Base-by-base conservation (phyloP, 2,329 filamentous ascomycete genomes). In the Pseudogymnoascus sp. region DNA sequence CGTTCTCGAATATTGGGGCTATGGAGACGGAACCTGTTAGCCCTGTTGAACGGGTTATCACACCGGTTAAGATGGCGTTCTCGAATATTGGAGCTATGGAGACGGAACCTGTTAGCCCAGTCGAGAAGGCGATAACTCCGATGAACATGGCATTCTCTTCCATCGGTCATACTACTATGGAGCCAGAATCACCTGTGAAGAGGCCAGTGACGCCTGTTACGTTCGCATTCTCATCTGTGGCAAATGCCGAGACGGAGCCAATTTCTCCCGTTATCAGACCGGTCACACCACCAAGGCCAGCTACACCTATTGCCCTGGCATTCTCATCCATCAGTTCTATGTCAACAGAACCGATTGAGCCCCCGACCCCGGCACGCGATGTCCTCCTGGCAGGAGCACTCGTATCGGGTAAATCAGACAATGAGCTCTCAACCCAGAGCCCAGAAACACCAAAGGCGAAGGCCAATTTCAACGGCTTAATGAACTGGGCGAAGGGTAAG, bases 401-500 rank as follows among this genome's bases (percentile, higher is more conserved):
- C 19, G 78, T 82, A 0, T 75, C 74, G 15, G 79, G 81, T 38
- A 67, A 66, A 12, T 39, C 57, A 23, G 69, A 70, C 13, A 61
- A 72, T 59, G 67, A 69, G 13, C 68, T 68, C 8, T 66, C 70
- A 8, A 68, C 70, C 26, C 65, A 69, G n/a, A 62, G 66, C 9
- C 74, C 77, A 15, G 67, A 73, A 60, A 75, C 75, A 18, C 72
- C 76, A 10, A 67, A 74, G 70, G 67, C 70, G 71, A 65, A 71
- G 69, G 30, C 12, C 8, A 38, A 35, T 12, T 70, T 77, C 60
- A 71, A 79, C 61, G 72, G 72, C 45, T 71, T 77, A 56, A 70
- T 77, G 68, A 71, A 75, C 61, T 75, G 77, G 66, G 75, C 74
- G 61, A 79, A 75, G 65, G 69, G 68, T 37, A 74, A 73, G 61